Base-by-base conservation (phyloP, 192 early-diverging fungal genomes). In the Podila verticillata region DNA sequence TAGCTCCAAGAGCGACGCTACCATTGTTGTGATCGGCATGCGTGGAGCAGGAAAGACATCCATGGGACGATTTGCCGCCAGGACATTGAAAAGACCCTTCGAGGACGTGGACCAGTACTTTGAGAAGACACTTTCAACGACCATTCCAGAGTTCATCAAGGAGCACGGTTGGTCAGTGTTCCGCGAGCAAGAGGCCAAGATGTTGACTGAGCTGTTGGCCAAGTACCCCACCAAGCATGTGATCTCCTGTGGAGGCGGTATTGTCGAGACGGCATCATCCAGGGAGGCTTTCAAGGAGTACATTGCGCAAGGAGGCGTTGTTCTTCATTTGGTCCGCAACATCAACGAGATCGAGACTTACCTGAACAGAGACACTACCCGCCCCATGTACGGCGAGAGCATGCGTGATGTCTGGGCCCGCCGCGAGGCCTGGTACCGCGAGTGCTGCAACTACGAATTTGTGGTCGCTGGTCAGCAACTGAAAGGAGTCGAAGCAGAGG, bases 1-100 rank as follows among this genome's bases (percentile, higher is more conserved):
- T 19, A 17, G 44, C 28, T 56, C 65, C 22, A 75, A 78, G 59
- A 22, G 82, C 59, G 82, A 88, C 44, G 72, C 89, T 1, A 88
- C 93, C 26, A 81, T 97, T n/a, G 89, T 99, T 17, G 82, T 99
- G n/a, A 93, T 99, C 73, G 98, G 98, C 48, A 99, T 99, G 98
- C 92, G 98, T 68, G 98, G 97, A n/a, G 96, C 91, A 7, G 98
- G 98, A 61, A 99, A 99, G 84, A 95, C 96, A 0, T 89, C 92
- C 7, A 88, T 96, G 68, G 96, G 96, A 32, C 86, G 84, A 57
- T 86, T 88, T 29, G 93, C 91, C 17, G 94, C 97, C 4, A 84
- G 75, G 28, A 68, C 79, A 1, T 82, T 98, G 31, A 84, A 86
- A 2, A 90, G 91, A 0, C 66, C 82, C n/a, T 98, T 97, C 74